Base-by-base conservation (phyloP, 2,329 filamentous ascomycete species). In the Aureobasidium melanogenum region DNA sequence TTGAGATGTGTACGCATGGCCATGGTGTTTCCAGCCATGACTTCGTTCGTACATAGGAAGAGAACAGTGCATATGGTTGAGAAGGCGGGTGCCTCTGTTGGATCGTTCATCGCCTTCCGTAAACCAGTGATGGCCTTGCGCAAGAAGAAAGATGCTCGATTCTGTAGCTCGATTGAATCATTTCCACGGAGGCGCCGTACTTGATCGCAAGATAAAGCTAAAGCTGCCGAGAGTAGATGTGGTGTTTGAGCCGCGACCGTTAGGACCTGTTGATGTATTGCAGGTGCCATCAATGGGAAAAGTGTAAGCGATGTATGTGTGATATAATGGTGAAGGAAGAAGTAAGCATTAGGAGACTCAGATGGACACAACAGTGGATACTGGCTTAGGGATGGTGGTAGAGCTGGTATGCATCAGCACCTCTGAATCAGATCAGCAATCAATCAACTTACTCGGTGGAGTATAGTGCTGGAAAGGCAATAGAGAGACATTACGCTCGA, bases 321-420 rank as follows among this genome's bases (percentile, higher is more conserved):
- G 59, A 52, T 61, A 39, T 61, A 61, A n/a, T 61, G 59, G 19
- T 61, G 59, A 7, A 61, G 10, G 4, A 54, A 61, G 30, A 61
- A 61, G 22, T 61, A 61, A 4, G 59, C 59, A 22, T 47, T 48
- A 6, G 59, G 59, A 22, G 41, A 39, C 19, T 61, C 59, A 9
- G 47, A 54, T 2, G 59, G 59, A 32, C 59, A 61, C 7, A 61
- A 34, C 1, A 61, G 48, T 17, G 59, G 59, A n/a, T 61, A 61
- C 17, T 50, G 34, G 41, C 59, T 61, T 17, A 61, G n/a, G 6
- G 59, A 54, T 2, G 26, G 59, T 14, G 59, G 59, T 8, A 61
- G 22, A 8, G 34, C 56, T 59, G 30, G 44, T 3, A 30, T 24
- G 2, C 32, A 34, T 59, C 24, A 59, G 56, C 17, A 28, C 1